Percentiles rank a stretch among this genome's conserved stretches.
These are phyloP conservation scores for Oropetium thomaeum DNA, from an alignment of 176 grass and related monocot species.

Conservation along the genomic window DNA sequence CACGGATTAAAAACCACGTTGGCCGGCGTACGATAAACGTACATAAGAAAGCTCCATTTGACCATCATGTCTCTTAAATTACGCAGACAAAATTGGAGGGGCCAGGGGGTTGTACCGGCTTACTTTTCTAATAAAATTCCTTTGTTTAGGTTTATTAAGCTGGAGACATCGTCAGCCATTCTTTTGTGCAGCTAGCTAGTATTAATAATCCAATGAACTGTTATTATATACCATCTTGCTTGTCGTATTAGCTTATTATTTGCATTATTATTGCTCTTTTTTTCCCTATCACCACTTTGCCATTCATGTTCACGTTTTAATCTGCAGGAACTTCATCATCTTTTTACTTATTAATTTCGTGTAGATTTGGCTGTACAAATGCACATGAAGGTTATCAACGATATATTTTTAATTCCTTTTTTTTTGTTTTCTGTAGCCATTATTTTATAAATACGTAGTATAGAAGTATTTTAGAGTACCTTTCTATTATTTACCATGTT, in stretches of 20 bases:
- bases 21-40: neutral
- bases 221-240: neutral
- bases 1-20: neutral
- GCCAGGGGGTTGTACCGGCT: neutral
- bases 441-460: too few species aligned
- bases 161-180: neutral
- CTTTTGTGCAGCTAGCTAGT: neutral
- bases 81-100: neutral
- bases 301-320: neutral
- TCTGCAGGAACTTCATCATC: neutral
- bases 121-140: neutral
- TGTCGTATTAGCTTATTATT: neutral
- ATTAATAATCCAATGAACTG: neutral
- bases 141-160: neutral
- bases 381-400: neutral
- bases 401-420: too few species aligned
- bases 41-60: slow-evolving; percentile 30
- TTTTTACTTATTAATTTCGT: neutral
- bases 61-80: neutral
- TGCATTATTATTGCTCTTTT: neutral
- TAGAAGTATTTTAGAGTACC: too few species aligned
- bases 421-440: too few species aligned
- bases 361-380: neutral
- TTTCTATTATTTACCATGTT: too few species aligned
- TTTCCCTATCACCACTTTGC: neutral